Evolutionary conservation across 2,329 filamentous ascomycete genomes (phyloP), one percentile per base, ranked within the genome.

Genomic region (Xylaria sp.): DNA sequence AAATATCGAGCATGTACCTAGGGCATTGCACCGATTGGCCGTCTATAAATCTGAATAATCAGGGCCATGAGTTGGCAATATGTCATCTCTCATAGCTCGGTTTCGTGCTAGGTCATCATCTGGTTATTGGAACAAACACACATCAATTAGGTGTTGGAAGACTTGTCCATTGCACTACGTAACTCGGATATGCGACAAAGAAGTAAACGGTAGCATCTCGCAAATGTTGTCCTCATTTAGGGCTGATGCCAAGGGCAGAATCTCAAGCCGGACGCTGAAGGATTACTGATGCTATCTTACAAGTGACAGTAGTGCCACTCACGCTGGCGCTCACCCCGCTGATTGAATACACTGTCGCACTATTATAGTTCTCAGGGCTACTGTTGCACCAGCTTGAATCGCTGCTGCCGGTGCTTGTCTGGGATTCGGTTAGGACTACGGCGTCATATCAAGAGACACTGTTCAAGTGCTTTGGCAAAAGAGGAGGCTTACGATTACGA

Each of bases 401-500:
- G 1, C 70, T 76, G 39, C 64, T 67, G 2, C 78, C 78, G 0
- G 74, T 74, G 25, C 75, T 77, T 34, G 74, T 76, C 76, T 69
- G 34, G 73, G 25, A 12, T 5, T 15, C 37, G 31, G 25, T 56
- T 60, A 66, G 73, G 41, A 73, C 66, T 9, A 8, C 25, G 8
- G 9, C 9, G 18, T 18, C 20, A 1, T 7, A 10, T 13, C 31
- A 18, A 25, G 12, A 15, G 44, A 15, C 6, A 6, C 15, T 15
- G 31, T 63, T 34, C 10, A 23, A 12, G 31, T 18, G 5, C 0
- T 41, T 15, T 13, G 7, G 23, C 41, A 10, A 51, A 28, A 23
- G 15, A n/a, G 34, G 34, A 50, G 13, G 72, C 78, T 76, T 70
- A 86, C 85, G 5, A 87, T 86, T 62, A 84, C 84, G 67, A 89